Evolutionary conservation across 202 grass and related monocot genomes (phyloP).

Genomic region (Schoenoplectus triqueter): DNA sequence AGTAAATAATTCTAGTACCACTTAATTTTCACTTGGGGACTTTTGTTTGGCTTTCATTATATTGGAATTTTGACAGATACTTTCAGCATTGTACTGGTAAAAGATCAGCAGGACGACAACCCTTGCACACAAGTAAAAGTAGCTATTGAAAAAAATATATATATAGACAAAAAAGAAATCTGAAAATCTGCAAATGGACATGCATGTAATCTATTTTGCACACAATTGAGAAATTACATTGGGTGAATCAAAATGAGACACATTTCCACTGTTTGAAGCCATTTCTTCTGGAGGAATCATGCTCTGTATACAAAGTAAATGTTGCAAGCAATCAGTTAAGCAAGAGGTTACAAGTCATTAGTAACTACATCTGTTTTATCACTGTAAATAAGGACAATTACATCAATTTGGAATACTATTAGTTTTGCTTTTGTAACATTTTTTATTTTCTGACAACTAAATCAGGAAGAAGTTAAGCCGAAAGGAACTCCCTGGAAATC

Average conservation of each 20-base stretch:
- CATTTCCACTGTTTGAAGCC: background rate
- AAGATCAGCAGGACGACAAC: background rate
- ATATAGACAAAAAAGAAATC: background rate
- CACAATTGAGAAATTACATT: conserved; percentile 29
- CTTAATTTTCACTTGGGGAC: conserved; percentile 2
- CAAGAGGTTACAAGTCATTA: background rate
- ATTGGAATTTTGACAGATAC: background rate
- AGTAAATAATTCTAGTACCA: conserved; percentile 10
- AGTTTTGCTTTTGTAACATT: background rate
- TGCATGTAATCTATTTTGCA: background rate
- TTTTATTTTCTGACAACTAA: background rate
- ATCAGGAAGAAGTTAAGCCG: background rate
- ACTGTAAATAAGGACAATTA: background rate
- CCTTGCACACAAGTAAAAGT: background rate
- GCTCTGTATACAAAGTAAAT: background rate
- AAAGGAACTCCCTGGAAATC: background rate
- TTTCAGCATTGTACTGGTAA: background rate
- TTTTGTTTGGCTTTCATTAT: background rate
- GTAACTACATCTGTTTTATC: background rate
- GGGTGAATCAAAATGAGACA: conserved; percentile 2
- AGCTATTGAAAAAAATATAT: background rate
- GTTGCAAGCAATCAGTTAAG: background rate
- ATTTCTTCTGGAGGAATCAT: background rate
- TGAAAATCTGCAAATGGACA: conserved; percentile 7
- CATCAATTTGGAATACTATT: background rate